Evolutionary conservation across 2,329 filamentous ascomycete genomes (phyloP), one percentile per base, ranked within the genome.

Genomic region (Dactylellina cionopaga): DNA sequence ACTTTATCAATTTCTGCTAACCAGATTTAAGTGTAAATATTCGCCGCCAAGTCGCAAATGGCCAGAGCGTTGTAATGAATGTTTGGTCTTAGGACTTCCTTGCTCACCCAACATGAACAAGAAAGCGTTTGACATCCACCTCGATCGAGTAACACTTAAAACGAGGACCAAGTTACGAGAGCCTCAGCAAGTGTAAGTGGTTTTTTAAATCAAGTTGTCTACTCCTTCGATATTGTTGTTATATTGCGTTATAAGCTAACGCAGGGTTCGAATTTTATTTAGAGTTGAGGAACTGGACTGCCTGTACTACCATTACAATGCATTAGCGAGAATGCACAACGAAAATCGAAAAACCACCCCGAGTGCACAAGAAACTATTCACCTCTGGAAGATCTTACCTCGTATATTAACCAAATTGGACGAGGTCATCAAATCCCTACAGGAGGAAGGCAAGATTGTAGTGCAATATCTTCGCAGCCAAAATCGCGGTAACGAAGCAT

Each of bases 271-370:
- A 13, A 44, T 31, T 3, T 1, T 9, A 10, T 5, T n/a, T 35
- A 59, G 55, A 9, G 24, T 59, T 4, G 29, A 37, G 15, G 55
- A 59, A 13, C 39, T 59, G 3, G 55, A 59, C 19, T 59, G 55
- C n/a, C 25, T 59, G 9, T 47, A 17, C n/a, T 60, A 60, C n/a
- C 44, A n/a, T n/a, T 60, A 5, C 25, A 41, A 22, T 15, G 25
- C 25, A 39, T 13, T 39, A 13, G n/a, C 17, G 35, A 39, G 35
- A 15, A 39, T 5, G 17, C n/a, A 39, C 17, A 39, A 13, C 11
- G 13, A 11, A 13, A n/a, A 10, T 39, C 35, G 13, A 15, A 39
- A 10, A 39, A 39, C 4, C 35, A 39, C 17, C 35, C 35, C 11
- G 35, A 39, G 17, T n/a, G 13, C 4, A 39, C n/a, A n/a, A n/a